These are phyloP conservation scores for Sugiyamaella novakii DNA, from an alignment of 1,139 yeast genomes.

Conservation along the genomic window DNA sequence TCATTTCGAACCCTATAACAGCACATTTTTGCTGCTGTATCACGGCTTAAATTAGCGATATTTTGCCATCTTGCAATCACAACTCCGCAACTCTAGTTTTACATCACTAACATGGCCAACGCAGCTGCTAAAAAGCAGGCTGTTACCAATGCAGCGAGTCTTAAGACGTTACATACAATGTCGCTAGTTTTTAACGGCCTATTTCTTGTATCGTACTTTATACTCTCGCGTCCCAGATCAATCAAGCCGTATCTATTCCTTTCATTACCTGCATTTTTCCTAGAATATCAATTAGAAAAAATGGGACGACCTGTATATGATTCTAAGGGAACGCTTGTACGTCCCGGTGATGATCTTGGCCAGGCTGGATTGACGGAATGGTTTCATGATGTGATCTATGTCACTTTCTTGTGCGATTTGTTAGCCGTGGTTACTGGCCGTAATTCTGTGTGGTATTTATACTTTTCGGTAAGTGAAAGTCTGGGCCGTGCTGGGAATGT, in stretches of 20 bases:
- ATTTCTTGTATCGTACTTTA: constrained; percentile 46
- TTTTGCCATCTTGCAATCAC: too few relatives aligned
- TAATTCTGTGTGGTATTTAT: constrained; percentile 64
- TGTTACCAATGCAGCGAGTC: constrained; percentile 53
- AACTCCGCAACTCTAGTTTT: too few relatives aligned
- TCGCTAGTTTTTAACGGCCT: constrained; percentile 51
- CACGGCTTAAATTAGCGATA: too few relatives aligned
- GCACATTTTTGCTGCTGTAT: too few relatives aligned
- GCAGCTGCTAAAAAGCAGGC: constrained; percentile 73
- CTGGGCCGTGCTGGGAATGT: neutral
- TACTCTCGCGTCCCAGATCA: constrained; percentile 57
- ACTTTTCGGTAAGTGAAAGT: constrained; percentile 39
- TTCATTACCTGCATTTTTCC: constrained; percentile 57
- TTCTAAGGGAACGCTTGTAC: constrained; percentile 47
- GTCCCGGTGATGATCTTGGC: constrained; percentile 65
- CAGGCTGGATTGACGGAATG: constrained; percentile 76
- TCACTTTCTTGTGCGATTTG: constrained; percentile 64
- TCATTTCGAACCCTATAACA: too few relatives aligned
- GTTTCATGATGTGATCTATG: constrained; percentile 71
- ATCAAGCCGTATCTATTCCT: constrained; percentile 56
- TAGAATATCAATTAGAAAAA: constrained; percentile 61
- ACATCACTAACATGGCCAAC: constrained; percentile 60
- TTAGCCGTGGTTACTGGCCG: constrained; percentile 58
- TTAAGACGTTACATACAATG: constrained; percentile 57
- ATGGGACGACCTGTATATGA: constrained; percentile 66